Evolutionary conservation across 352 stramenopile species (phyloP), one percentile per base, ranked within the genome.

Genomic region (Elongisporangium anandrum): DNA sequence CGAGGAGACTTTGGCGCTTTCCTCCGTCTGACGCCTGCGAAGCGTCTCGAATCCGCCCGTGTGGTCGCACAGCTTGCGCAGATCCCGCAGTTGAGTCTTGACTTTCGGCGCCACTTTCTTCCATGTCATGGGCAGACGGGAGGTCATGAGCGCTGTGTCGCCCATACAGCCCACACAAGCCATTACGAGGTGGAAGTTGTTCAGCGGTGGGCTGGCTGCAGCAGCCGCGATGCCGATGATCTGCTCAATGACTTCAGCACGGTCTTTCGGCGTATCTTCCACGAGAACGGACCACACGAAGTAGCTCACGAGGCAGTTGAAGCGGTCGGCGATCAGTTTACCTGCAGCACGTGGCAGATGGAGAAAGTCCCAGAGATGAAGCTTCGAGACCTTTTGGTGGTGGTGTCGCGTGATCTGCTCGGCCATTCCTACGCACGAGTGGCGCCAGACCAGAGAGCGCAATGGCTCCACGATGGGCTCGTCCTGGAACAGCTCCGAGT

Each of bases 131-230:
- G 83, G 83, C 47, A 92, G 60, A 20, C 83, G 68, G 8, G 79
- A 85, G 49, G 68, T 70, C 80, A 92, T 92, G 13, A 92, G 70
- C 3, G 83, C 79, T 13, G 63, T 81, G 58, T 90, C 83, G 17
- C 83, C 83, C 0, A 92, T 63, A 49, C 83, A 90, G 5, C 83
- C 83, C 0, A 92, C 79, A 22, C 83, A 90, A 9, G 74, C 79
- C 83, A 92, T 90, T 19, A 89, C 77, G n/a, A 93, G 60, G 57
- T 89, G 75, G 51, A 91, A 93, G 51, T 91, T 93, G 63, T 79
- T 77, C 24, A 90, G 58, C 7, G 71, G 65, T 17, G 79, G 53
- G 20, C 54, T 61, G 49, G 66, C 78, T 5, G 79, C 76, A 4
- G 68, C 66, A 9, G 77, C 63, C 1, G 83, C 83, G 49, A 91